Percentiles rank a stretch among this genome's conserved stretches.
These are phyloP conservation scores for Tilletia walkeri DNA, from an alignment of 1,284 basidiomycete genomes.

Conservation along the genomic window DNA sequence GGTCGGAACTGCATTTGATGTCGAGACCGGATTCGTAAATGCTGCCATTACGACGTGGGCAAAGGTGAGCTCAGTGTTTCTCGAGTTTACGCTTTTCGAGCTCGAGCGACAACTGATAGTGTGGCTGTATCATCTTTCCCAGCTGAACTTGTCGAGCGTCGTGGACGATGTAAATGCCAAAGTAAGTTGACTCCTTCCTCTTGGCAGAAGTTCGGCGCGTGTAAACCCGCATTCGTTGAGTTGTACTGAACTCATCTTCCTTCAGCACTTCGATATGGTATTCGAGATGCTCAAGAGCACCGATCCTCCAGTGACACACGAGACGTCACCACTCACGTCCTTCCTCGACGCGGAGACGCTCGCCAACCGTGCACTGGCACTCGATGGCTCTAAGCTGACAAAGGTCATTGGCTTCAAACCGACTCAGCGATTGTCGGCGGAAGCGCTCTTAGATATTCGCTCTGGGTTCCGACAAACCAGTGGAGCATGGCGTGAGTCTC, in stretches of 20 bases:
- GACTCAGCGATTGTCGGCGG: neutral
- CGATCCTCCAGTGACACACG: constrained; percentile 21
- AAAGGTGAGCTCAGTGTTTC: neutral
- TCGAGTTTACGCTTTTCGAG: no score
- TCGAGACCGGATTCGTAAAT: constrained; percentile 38
- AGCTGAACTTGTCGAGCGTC: constrained; percentile 26
- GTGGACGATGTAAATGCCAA: constrained; percentile 42
- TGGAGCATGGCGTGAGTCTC: constrained; percentile 9
- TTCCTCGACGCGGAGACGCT: constrained; percentile 31
- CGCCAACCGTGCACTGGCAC: constrained; percentile 29
- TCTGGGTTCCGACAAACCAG: neutral
- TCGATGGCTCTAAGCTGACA: constrained; percentile 33
- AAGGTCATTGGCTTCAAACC: constrained; percentile 30
- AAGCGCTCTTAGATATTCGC: neutral
- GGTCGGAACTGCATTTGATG: constrained; percentile 27
- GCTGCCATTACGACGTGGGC: constrained; percentile 38
- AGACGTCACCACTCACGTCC: constrained; percentile 11
- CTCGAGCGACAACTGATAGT: no score
- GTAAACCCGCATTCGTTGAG: neutral
- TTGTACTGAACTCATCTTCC: neutral
- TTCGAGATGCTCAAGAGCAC: constrained; percentile 23
- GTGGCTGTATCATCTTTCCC: neutral
- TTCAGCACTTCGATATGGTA: constrained; percentile 29
- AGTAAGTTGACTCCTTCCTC: constrained; percentile 4
- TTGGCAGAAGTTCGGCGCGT: neutral